A percentile compares a stretch with the other conserved stretches of the same genome.
Evolutionary conservation across 192 early-diverging fungal species (phyloP).

Genomic region (Backusella sp.): DNA sequence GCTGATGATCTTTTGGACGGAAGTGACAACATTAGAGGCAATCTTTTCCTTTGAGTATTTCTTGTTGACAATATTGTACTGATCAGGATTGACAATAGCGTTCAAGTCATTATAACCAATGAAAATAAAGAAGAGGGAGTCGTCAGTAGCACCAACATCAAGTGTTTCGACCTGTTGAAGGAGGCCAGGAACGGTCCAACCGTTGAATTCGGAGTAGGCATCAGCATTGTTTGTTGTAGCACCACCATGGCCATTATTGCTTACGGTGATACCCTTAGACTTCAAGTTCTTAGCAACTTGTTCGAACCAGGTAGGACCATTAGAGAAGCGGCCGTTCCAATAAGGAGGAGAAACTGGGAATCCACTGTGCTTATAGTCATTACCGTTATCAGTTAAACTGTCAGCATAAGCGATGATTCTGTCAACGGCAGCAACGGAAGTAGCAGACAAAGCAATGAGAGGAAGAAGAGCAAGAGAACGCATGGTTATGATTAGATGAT

Average conservation of each 20-base stretch:
- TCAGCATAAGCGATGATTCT: slow-evolving; percentile 21
- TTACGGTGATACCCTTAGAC: neutral
- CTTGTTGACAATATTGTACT: neutral
- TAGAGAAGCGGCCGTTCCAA: neutral
- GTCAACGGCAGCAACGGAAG: slow-evolving; percentile 9
- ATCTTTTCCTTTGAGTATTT: neutral
- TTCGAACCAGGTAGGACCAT: neutral
- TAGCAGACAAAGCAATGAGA: neutral
- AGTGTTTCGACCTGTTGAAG: neutral
- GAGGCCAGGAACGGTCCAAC: neutral
- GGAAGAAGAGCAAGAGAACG: neutral
- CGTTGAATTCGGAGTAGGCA: slow-evolving; percentile 7
- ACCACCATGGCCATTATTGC: slow-evolving; percentile 10
- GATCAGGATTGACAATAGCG: neutral
- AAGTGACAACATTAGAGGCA: neutral
- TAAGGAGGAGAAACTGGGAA: slow-evolving; percentile 3
- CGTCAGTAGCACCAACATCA: neutral
- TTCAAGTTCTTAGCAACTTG: neutral
- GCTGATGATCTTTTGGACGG: neutral
- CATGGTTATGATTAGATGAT: too few species aligned
- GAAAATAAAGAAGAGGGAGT: neutral
- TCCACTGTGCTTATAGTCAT: slow-evolving; percentile 3
- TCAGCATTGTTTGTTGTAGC: slow-evolving; percentile 1
- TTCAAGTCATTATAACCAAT: neutral
- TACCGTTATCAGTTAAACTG: slow-evolving; percentile 17